These are phyloP conservation scores for Neurospora sp. DNA, from an alignment of 495 filamentous ascomycete species.

Conservation along the genomic window DNA sequence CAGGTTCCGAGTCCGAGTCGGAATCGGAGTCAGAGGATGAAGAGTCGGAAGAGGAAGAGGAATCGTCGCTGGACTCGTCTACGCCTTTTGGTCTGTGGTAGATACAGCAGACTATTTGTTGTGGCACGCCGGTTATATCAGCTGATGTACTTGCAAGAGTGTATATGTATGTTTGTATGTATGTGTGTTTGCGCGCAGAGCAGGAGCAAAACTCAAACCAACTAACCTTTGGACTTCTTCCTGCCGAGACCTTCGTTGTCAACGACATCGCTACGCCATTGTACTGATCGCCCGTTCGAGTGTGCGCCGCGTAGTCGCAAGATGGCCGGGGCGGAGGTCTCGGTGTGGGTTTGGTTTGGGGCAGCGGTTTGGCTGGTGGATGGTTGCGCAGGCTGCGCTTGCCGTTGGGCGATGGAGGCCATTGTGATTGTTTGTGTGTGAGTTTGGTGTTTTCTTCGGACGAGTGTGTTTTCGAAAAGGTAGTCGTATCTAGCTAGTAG, in stretches of 20 bases:
- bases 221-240: constrained; percentile 83
- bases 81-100: constrained; percentile 78
- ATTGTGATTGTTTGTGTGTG: constrained; percentile 2
- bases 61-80: constrained; percentile 78
- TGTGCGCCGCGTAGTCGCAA: constrained; percentile 36
- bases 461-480: neutral
- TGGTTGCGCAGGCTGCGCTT: constrained; percentile 8
- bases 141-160: neutral
- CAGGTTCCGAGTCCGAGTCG: constrained; percentile 35
- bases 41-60: constrained; percentile 56
- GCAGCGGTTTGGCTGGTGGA: constrained; percentile 12
- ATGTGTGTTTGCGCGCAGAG: neutral
- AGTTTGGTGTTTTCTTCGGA: neutral
- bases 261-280: constrained; percentile 88
- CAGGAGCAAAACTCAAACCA: neutral
- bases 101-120: constrained; percentile 80
- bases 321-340: constrained; percentile 27
- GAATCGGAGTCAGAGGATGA: constrained; percentile 28
- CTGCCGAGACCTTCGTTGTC: constrained; percentile 94
- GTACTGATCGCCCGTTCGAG: constrained; percentile 45
- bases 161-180: neutral
- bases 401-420: constrained; percentile 10
- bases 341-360: constrained; percentile 4
- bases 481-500: neutral
- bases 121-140: neutral